Conservation (phyloP, 164 flowering plant genomes). For the Magnolia sinica region DNA sequence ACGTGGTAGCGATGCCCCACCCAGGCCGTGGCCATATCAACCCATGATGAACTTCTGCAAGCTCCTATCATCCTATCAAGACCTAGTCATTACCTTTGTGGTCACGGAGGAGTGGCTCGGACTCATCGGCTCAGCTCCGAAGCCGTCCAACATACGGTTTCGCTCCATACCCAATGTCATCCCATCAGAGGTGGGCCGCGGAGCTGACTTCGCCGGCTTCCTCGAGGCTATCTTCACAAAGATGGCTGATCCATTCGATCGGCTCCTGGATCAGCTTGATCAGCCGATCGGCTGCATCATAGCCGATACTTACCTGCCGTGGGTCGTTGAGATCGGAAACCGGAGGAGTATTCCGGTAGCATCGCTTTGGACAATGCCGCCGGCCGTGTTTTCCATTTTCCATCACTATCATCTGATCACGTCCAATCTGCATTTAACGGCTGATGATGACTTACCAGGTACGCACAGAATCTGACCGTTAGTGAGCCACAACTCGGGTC, state of each 20-base stretch:
- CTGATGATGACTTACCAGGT: slow-evolving; percentile 36
- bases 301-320: slow-evolving; percentile 40
- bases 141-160: slow-evolving; percentile 37
- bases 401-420: slow-evolving; percentile 37
- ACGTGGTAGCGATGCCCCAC: slow-evolving; percentile 48
- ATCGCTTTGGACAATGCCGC: slow-evolving; percentile 44
- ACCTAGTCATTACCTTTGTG: slow-evolving; percentile 46
- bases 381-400: slow-evolving; percentile 38
- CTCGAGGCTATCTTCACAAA: slow-evolving; percentile 44
- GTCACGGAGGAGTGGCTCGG: slow-evolving; percentile 81
- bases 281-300: slow-evolving; percentile 34
- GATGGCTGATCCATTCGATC: slow-evolving; percentile 57
- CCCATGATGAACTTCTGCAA: slow-evolving; percentile 59
- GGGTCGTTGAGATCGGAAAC: slow-evolving; percentile 45
- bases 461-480: background rate
- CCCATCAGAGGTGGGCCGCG: slow-evolving; percentile 65
- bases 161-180: slow-evolving; percentile 67
- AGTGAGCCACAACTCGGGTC: too few relatives aligned
- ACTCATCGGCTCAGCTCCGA: slow-evolving; percentile 35
- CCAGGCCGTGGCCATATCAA: slow-evolving; percentile 70
- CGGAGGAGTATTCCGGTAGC: slow-evolving; percentile 53
- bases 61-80: slow-evolving; percentile 16
- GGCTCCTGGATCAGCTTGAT: slow-evolving; percentile 40
- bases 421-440: slow-evolving; percentile 30
- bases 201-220: slow-evolving; percentile 40